These are phyloP conservation scores for Volutella citrinella DNA, from an alignment of 2,329 filamentous ascomycete genomes.

Conservation along the genomic window DNA sequence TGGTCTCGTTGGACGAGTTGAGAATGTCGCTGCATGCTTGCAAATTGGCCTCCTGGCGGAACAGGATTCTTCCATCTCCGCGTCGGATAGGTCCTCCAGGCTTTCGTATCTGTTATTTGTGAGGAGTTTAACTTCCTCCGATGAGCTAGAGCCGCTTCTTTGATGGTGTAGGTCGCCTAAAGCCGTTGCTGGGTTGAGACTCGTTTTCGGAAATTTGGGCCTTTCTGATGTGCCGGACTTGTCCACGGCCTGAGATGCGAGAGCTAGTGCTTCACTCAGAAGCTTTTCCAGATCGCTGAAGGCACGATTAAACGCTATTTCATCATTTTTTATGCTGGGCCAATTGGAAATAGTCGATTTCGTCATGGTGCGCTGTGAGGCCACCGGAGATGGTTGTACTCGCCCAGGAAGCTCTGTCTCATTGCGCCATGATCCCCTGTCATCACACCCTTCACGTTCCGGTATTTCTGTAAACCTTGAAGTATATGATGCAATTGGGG, in stretches of 20 bases:
- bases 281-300: slow-evolving; percentile 45
- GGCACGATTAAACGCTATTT: slow-evolving; percentile 31
- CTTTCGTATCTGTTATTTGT: slow-evolving; percentile 10
- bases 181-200: too few relatives aligned
- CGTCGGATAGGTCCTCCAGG: slow-evolving; percentile 5
- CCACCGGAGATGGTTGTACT: slow-evolving; percentile 11
- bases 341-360: slow-evolving; percentile 17
- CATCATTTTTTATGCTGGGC: slow-evolving; percentile 23
- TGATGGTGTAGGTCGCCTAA: too few relatives aligned
- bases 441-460: slow-evolving; percentile 8
- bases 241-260: slow-evolving; percentile 40
- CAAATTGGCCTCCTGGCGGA: slow-evolving; percentile 11
- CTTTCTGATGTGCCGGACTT: too few relatives aligned
- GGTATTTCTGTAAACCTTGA: slow-evolving; percentile 28
- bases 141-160: too few relatives aligned
- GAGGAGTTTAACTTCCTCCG: too few relatives aligned
- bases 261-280: slow-evolving; percentile 42
- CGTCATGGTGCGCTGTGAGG: slow-evolving; percentile 15
- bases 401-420: slow-evolving; percentile 21
- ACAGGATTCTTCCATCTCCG: slow-evolving; percentile 4
- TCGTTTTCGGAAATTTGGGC: too few relatives aligned
- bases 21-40: slow-evolving; percentile 26
- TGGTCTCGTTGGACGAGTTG: slow-evolving; percentile 19
- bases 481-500: slow-evolving; percentile 21
- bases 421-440: slow-evolving; percentile 10